Evolutionary conservation across 2,329 filamentous ascomycete species (phyloP), one percentile per base, ranked within the genome.

Genomic region (Mycocentrospora acerina): DNA sequence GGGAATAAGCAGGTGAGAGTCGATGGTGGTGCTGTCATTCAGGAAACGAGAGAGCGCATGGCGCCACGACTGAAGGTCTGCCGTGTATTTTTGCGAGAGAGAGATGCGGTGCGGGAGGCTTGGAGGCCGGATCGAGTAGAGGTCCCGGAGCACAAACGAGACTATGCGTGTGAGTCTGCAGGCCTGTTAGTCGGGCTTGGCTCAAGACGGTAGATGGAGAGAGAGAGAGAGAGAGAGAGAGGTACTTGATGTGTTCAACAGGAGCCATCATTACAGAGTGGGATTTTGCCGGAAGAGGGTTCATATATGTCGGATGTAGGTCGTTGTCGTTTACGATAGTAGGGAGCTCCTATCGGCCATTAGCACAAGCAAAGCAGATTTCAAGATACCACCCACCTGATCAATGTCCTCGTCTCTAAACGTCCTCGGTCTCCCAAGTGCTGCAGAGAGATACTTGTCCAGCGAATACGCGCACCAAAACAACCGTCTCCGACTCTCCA

Each of bases 351-450:
- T 72, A 46, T n/a, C 24, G 9, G 29, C 10, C n/a, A 18, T 36
- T 30, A 37, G 29, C 8, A 14, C 22, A n/a, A 14, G 9, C 14
- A 10, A 14, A n/a, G 9, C 24, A 22, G 10, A 5, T 13, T n/a
- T n/a, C 16, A 8, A 13, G 8, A 35, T 4, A n/a, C 15, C 3
- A 24, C 42, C 65, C n/a, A 77, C 75, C 42, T 83, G 80, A 35
- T 84, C 80, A 32, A 82, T 80, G 34, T 84, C 79, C 24, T 82
- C 78, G 29, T 84, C 80, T 32, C 81, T 80, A 17, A 82, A 78
- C 11, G 81, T 71, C 7, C 78, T 62, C 1, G 81, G 81, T 5
- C 81, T 70, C 0, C 81, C 81, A 19, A 83, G 75, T 13, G 82
- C 77, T n/a, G 82, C 78, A 16, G 79, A 78, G 1, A 85, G 65